phyloP scores from a whole-genome alignment of 805 yeast genomes.

The Wilhelminamyces savonicus region DNA sequence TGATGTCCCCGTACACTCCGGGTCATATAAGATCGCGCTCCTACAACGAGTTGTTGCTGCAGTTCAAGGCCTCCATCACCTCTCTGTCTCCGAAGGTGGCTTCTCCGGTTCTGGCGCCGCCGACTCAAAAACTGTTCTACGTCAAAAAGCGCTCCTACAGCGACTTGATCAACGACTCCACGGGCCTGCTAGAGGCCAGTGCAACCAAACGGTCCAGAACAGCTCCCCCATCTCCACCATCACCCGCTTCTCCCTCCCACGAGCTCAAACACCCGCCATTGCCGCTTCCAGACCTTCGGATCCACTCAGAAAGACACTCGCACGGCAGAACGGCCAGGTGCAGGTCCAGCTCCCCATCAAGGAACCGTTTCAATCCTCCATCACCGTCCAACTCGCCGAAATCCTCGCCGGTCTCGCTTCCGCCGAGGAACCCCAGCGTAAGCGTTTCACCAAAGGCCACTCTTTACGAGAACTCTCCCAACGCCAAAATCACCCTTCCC shows the following conservation, averaged over 20 bases:
- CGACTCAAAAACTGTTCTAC: conserved; percentile 1
- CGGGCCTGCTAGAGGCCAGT: not conserved
- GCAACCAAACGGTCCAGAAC: conserved; percentile 6
- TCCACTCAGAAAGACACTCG: no score
- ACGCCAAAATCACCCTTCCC: conserved; percentile 24
- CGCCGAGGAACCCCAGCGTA: no score
- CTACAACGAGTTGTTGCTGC: conserved; percentile 25
- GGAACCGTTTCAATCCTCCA: conserved; percentile 9
- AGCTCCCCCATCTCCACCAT: conserved; percentile 9
- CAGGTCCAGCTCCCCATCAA: not conserved
- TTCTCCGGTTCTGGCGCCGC: conserved; percentile 1
- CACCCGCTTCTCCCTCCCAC: not conserved
- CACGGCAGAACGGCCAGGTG: not conserved
- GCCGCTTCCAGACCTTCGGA: no score
- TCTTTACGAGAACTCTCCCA: no score
- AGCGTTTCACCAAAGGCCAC: no score
- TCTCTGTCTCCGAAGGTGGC: conserved; percentile 6
- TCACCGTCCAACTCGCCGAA: conserved; percentile 14
- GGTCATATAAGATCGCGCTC: conserved; percentile 29
- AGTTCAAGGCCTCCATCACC: conserved; percentile 15
- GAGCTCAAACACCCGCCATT: not conserved
- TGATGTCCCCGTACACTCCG: conserved; percentile 20
- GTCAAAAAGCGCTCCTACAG: conserved; percentile 23
- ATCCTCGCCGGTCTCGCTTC: conserved; percentile 10
- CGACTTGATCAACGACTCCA: conserved; percentile 12